phyloP scores from a whole-genome alignment of 345 rosid genomes.

The Cardamine occulta region DNA sequence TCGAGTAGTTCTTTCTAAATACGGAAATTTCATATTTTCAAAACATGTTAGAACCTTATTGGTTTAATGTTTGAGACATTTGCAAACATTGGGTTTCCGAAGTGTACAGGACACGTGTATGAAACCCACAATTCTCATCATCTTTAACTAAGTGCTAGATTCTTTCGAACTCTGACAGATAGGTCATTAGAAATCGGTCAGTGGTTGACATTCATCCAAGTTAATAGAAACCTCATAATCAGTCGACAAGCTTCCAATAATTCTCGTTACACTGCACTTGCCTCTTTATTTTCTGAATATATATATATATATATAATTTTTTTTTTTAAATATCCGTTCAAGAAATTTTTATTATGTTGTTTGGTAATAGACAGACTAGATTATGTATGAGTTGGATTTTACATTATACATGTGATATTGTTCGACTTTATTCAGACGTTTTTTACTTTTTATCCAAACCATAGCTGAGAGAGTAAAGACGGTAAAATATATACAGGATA shows the following conservation, averaged over 20 bases:
- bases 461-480: not conserved
- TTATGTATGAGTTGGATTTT: conserved; percentile 9
- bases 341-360: not conserved
- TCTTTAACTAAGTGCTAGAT: not conserved
- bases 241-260: conserved; percentile 31
- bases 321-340: not conserved
- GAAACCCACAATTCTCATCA: not conserved
- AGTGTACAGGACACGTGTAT: conserved; percentile 29
- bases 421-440: not conserved
- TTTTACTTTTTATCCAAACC: conserved; percentile 15
- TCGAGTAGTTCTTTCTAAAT: conserved; percentile 15
- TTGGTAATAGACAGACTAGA: not conserved
- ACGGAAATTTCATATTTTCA: not conserved
- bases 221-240: conserved; percentile 1
- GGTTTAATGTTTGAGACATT: conserved; percentile 19
- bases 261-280: conserved; percentile 8
- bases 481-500: not conserved
- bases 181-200: conserved; percentile 9
- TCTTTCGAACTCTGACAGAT: not conserved
- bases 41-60: conserved; percentile 30
- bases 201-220: conserved; percentile 33
- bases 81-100: not conserved
- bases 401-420: not conserved
- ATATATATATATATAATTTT: no score
- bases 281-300: not conserved